Evolutionary conservation across 352 stramenopile species (phyloP).

Genomic region (Sclerospora graminicola): DNA sequence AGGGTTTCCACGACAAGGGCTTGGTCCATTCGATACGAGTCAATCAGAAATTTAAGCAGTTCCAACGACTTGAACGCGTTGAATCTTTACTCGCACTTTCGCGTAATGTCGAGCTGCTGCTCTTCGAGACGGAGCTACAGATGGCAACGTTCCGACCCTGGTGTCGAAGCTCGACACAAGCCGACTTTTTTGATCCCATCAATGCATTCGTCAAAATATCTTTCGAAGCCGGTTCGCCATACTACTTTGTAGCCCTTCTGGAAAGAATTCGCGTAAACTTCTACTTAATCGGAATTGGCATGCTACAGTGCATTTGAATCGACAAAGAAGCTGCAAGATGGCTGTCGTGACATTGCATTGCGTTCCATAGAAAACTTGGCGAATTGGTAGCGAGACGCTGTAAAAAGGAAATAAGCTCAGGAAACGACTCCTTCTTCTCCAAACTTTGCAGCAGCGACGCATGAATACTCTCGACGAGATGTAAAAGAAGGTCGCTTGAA

Average conservation of each 20-base stretch:
- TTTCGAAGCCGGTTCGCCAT: constrained; percentile 56
- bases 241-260: constrained; percentile 66
- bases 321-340: constrained; percentile 72
- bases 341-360: constrained; percentile 44
- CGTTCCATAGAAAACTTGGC: constrained; percentile 67
- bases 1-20: constrained; percentile 56
- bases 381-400: constrained; percentile 59
- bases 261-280: constrained; percentile 69
- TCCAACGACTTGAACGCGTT: constrained; percentile 66
- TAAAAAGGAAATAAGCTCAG: constrained; percentile 69
- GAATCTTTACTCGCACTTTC: constrained; percentile 24
- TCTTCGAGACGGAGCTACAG: constrained; percentile 8
- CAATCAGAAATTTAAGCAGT: constrained; percentile 80
- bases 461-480: constrained; percentile 64
- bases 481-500: constrained; percentile 54
- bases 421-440: constrained; percentile 46
- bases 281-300: constrained; percentile 48
- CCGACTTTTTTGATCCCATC: constrained; percentile 68
- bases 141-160: constrained; percentile 9
- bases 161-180: constrained; percentile 15
- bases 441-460: constrained; percentile 37
- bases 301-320: constrained; percentile 68
- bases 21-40: constrained; percentile 70
- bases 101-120: constrained; percentile 9
- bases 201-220: constrained; percentile 59